A percentile compares a stretch with the other conserved stretches of the same genome.
phyloP scores from a whole-genome alignment of 1,284 basidiomycete genomes.

The Lentinula novae-zelandiae region DNA sequence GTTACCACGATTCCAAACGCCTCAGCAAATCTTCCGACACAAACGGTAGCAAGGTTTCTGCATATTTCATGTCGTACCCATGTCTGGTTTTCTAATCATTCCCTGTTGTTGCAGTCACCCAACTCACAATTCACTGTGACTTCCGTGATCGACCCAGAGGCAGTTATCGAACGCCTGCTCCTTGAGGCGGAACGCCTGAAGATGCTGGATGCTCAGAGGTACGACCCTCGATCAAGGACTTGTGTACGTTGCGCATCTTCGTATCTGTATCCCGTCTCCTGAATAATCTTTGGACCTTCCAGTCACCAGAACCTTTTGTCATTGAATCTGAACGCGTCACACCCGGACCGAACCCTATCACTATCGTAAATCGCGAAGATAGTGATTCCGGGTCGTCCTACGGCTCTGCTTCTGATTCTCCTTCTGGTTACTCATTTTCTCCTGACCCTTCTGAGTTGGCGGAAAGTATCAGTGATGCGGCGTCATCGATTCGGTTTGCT shows the following conservation, averaged over 20 bases:
- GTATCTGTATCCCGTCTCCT: background rate
- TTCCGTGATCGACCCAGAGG: background rate
- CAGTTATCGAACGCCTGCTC: background rate
- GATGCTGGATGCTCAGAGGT: constrained; percentile 1
- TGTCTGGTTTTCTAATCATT: background rate
- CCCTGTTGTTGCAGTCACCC: background rate
- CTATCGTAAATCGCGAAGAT: background rate
- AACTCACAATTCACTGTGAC: background rate
- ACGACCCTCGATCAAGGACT: background rate
- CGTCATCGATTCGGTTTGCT: background rate
- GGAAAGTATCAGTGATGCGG: background rate
- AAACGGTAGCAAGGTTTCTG: background rate
- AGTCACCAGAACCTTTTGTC: constrained; percentile 3
- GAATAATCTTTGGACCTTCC: background rate
- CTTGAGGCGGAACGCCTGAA: background rate
- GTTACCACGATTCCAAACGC: constrained; percentile 2
- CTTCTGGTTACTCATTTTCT: background rate
- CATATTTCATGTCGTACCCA: background rate
- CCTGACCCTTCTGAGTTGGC: background rate
- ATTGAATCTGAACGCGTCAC: background rate
- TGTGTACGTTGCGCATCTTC: background rate
- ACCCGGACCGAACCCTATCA: background rate
- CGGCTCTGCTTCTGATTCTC: background rate
- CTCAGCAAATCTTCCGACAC: background rate
- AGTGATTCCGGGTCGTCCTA: background rate